Evolutionary conservation across 1,139 yeast species (phyloP), one percentile per base, ranked within the genome.

Genomic region (Torulaspora globosa): DNA sequence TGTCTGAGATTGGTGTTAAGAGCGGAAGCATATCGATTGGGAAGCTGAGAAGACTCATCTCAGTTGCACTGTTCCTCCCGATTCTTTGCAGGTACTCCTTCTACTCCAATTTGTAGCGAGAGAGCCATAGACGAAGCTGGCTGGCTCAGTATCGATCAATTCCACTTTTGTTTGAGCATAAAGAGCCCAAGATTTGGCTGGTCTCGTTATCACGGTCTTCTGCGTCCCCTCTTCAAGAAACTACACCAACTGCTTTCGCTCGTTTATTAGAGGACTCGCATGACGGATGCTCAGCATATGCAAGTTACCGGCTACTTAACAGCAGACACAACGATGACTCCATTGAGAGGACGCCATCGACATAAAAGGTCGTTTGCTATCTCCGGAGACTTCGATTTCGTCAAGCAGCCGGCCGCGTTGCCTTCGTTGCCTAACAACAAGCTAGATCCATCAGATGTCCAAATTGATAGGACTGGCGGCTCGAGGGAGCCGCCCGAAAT

Each of bases 351-450:
- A 52, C 74, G 77, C 1, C 88, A 82, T 60, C 72, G 82, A 38
- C 89, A 82, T 55, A 74, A 81, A 57, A 68, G 89, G 42, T 82
- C 88, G 0, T 84, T 84, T 19, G 88, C 88, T 0, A 80, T 82
- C 12, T 80, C 85, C 5, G 88, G 88, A 0, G 88, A 82, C 58
- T 82, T 82, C 58, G 89, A 82, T 55, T 59, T 59, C 36, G 37
- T 57, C 19, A 54, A 51, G 36, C 52, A 48, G 24, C 55, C 53
- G 5, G 44, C 45, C 2, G 29, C 53, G 26, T 31, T 45, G 19
- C 51, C 51, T 24, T 49, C 51, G 9, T 35, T 44, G 39, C 39
- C 44, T 5, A 35, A 41, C 29, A 31, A 42, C 14, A 34, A 46
- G 10, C 43, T 46, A 3, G 46, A 29, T 21, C 18, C 18, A 14